Conservation (phyloP, 805 yeast genomes). For the Candida coquimbonensis region DNA sequence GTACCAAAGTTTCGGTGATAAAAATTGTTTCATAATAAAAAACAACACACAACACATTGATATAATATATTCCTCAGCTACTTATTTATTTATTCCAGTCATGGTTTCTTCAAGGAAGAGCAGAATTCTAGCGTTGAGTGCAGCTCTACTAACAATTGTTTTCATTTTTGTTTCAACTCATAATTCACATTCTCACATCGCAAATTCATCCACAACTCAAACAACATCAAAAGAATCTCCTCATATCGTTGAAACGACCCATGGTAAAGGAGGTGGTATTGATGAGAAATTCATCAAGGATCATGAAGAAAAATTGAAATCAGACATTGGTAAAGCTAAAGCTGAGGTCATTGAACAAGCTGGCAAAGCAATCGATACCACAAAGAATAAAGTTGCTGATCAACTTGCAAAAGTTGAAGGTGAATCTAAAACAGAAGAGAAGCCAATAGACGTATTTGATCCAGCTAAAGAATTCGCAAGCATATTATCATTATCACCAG, state of each 20-base stretch:
- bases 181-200: constrained; percentile 7
- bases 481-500: constrained; percentile 56
- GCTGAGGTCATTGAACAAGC: background rate
- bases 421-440: no score
- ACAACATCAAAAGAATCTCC: background rate
- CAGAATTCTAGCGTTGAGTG: constrained; percentile 35
- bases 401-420: background rate
- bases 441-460: constrained; percentile 28
- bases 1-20: no score
- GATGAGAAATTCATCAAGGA: constrained; percentile 36
- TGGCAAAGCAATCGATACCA: background rate
- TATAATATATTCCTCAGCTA: no score
- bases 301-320: constrained; percentile 27
- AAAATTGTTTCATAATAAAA: no score
- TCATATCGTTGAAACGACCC: constrained; percentile 8
- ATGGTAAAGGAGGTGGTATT: constrained; percentile 25
- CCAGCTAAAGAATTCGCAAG: constrained; percentile 47
- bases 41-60: no score
- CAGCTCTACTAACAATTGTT: constrained; percentile 31
- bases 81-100: background rate
- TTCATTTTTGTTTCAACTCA: constrained; percentile 29
- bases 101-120: constrained; percentile 28
- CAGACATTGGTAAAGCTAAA: constrained; percentile 12
- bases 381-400: background rate
- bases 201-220: background rate